These are phyloP conservation scores for Tolypocladium amazonense DNA, from an alignment of 2,329 filamentous ascomycete genomes.

Conservation along the genomic window DNA sequence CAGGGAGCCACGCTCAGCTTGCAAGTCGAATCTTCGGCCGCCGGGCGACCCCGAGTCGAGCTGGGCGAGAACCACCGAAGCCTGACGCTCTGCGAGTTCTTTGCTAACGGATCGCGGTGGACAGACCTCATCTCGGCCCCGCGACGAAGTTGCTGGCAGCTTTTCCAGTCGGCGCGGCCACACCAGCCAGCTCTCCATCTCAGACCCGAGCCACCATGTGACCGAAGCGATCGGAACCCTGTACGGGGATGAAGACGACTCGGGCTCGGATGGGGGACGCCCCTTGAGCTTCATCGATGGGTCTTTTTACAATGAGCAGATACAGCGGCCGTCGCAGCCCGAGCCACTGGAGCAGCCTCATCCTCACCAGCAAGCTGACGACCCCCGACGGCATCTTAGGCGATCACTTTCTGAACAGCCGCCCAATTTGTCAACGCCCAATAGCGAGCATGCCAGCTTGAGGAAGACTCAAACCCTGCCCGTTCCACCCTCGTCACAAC, in stretches of 20 bases:
- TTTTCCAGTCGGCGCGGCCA: conserved; percentile 50
- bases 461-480: conserved; percentile 34
- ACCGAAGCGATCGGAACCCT: conserved; percentile 88
- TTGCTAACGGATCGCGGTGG: background rate
- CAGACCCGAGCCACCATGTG: conserved; percentile 86
- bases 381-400: conserved; percentile 28
- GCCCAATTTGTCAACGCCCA: conserved; percentile 14
- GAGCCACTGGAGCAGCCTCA: conserved; percentile 6
- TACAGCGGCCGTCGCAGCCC: conserved; percentile 21
- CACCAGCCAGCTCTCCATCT: conserved; percentile 54
- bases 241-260: conserved; percentile 69
- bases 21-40: background rate
- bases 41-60: background rate
- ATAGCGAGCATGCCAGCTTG: conserved; percentile 21
- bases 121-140: conserved; percentile 48
- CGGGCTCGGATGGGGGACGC: conserved; percentile 42
- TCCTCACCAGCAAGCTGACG: conserved; percentile 20
- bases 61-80: background rate
- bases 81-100: background rate
- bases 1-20: background rate
- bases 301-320: conserved; percentile 41
- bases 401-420: conserved; percentile 37
- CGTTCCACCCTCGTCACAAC: conserved; percentile 26
- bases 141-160: conserved; percentile 42
- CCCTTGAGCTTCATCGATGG: conserved; percentile 64